Percentiles rank a stretch among this genome's conserved stretches.
These are phyloP conservation scores for Leccinum uliginosum DNA, from an alignment of 768 basidiomycete species.

Conservation along the genomic window DNA sequence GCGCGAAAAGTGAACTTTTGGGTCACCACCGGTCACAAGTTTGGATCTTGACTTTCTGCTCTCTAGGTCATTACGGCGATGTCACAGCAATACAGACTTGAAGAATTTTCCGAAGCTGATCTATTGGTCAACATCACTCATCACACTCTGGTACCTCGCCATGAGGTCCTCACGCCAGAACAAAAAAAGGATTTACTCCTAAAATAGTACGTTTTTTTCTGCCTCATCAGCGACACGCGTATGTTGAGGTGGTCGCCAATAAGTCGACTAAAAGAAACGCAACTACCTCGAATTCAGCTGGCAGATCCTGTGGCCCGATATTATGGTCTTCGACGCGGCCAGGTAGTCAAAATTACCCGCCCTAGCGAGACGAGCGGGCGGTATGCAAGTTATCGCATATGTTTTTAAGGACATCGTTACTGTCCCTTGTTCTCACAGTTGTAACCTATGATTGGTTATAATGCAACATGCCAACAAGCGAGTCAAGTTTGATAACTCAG, in stretches of 20 bases:
- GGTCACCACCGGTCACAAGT: background rate
- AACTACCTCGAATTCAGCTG: constrained; percentile 93
- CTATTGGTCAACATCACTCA: constrained; percentile 96
- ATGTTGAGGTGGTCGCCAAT: constrained; percentile 5
- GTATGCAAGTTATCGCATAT: constrained; percentile 89
- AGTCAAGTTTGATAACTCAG: background rate
- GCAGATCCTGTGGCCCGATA: constrained; percentile 98
- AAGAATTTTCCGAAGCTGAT: constrained; percentile 96
- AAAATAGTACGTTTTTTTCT: constrained; percentile 73
- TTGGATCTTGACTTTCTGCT: background rate
- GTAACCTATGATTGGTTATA: constrained; percentile 8
- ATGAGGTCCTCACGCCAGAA: constrained; percentile 80
- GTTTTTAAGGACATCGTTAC: constrained; percentile 48
- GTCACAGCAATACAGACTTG: constrained; percentile 79
- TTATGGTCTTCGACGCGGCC: constrained; percentile 91
- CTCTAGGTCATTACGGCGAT: constrained; percentile 87
- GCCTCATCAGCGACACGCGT: constrained; percentile 1
- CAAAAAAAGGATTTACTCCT: constrained; percentile 84
- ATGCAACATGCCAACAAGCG: constrained; percentile 5
- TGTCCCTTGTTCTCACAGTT: constrained; percentile 4
- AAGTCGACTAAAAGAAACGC: constrained; percentile 96
- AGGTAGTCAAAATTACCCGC: constrained; percentile 97
- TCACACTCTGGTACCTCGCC: constrained; percentile 90
- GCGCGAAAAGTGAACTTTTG: constrained; percentile 74
- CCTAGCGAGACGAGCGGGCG: constrained; percentile 96